These are phyloP conservation scores for Hortiboletus flavorubellus DNA, from an alignment of 768 basidiomycete species.

Conservation along the genomic window DNA sequence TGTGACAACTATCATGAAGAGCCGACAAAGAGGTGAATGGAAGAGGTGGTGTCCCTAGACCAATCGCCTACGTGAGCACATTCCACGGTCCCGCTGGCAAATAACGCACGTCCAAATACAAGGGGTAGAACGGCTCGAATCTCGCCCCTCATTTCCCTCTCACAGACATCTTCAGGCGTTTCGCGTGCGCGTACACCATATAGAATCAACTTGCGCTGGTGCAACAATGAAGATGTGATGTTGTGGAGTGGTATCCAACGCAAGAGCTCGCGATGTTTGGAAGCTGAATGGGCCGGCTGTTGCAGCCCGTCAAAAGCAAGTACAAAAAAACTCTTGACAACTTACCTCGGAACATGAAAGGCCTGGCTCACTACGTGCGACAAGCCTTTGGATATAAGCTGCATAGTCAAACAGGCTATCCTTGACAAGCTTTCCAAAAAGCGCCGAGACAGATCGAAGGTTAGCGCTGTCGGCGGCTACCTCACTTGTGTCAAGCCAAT, in stretches of 20 bases:
- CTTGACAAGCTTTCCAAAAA: slow-evolving; percentile 72
- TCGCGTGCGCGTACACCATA: slow-evolving; percentile 67
- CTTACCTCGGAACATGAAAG: slow-evolving; percentile 53
- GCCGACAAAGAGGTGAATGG: slow-evolving; percentile 35
- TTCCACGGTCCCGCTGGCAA: neutral
- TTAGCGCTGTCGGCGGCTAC: slow-evolving; percentile 56
- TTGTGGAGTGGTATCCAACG: slow-evolving; percentile 69
- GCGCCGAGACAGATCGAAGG: slow-evolving; percentile 55
- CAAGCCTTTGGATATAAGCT: slow-evolving; percentile 73
- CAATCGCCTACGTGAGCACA: slow-evolving; percentile 6
- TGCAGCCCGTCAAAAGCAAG: neutral
- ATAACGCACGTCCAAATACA: slow-evolving; percentile 58
- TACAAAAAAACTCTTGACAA: neutral
- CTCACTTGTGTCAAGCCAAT: slow-evolving; percentile 72
- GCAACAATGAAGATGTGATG: slow-evolving; percentile 54
- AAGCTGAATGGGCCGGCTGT: slow-evolving; percentile 27
- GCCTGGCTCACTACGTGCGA: slow-evolving; percentile 71
- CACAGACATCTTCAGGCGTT: slow-evolving; percentile 67
- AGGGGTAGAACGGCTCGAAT: slow-evolving; percentile 61
- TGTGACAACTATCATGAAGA: slow-evolving; percentile 43
- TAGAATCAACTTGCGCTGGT: slow-evolving; percentile 66
- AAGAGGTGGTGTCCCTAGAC: slow-evolving; percentile 32
- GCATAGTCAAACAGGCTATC: slow-evolving; percentile 71
- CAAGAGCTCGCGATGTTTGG: slow-evolving; percentile 68
- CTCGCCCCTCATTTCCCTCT: slow-evolving; percentile 69